Percentiles rank a stretch among this genome's conserved stretches.
Conservation (phyloP, 1,284 basidiomycete genomes). For the Erythrobasidium hasegawianum region DNA sequence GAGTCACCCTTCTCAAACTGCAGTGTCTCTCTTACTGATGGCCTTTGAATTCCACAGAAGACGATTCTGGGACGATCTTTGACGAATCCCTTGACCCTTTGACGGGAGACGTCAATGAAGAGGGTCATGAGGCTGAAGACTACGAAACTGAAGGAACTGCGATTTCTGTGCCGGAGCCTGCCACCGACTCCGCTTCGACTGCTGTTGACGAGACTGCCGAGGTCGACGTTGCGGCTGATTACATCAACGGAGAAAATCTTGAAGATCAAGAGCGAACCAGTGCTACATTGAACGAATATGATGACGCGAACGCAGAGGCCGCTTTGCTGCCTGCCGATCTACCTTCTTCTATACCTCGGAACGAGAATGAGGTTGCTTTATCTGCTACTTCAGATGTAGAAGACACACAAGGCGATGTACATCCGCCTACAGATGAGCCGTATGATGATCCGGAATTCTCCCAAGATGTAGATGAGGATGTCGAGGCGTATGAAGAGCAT, state of each 20-base stretch:
- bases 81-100: constrained; percentile 8
- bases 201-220: constrained; percentile 1
- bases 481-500: constrained; percentile 10
- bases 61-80: constrained; percentile 9
- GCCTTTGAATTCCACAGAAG: background rate
- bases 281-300: background rate
- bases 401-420: constrained; percentile 11
- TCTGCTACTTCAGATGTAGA: constrained; percentile 2
- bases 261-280: constrained; percentile 5
- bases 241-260: background rate
- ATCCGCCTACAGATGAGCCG: constrained; percentile 27
- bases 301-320: background rate
- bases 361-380: constrained; percentile 1
- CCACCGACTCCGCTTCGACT: too few species aligned
- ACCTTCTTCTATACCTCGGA: background rate
- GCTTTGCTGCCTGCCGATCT: constrained; percentile 2
- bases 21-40: background rate
- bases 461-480: constrained; percentile 34
- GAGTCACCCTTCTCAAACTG: background rate
- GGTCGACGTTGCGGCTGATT: background rate
- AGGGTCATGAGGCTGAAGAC: constrained; percentile 12
- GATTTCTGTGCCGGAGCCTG: background rate
- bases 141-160: constrained; percentile 21
- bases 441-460: constrained; percentile 33
- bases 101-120: constrained; percentile 11